Conservation (phyloP, 495 filamentous ascomycete genomes). For the Jackrogersella multiformis region DNA sequence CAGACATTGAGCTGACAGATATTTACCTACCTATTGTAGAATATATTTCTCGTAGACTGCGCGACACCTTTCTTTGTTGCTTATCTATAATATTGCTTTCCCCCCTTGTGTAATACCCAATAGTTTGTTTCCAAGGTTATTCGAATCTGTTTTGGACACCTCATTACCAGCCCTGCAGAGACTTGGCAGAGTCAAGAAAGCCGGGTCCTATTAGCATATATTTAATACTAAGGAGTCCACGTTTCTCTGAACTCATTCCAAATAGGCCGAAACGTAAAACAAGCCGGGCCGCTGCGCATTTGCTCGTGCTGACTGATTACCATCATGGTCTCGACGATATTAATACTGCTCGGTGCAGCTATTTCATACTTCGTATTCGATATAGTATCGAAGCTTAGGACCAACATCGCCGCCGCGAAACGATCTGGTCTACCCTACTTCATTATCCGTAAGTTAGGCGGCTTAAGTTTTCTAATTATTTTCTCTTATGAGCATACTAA, state of each 20-base stretch:
- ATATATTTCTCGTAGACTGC: background rate
- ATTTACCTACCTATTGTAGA: no score
- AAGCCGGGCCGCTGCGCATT: background rate
- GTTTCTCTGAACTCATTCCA: background rate
- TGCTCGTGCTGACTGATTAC: no score
- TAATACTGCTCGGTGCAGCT: slow-evolving; percentile 26
- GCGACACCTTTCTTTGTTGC: slow-evolving; percentile 16
- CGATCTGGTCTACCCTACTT: slow-evolving; percentile 55
- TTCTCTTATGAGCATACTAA: slow-evolving; percentile 16
- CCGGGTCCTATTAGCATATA: background rate
- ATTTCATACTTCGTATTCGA: slow-evolving; percentile 36
- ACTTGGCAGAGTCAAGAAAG: background rate
- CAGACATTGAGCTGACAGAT: no score
- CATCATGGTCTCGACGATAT: slow-evolving; percentile 20
- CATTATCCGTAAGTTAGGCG: slow-evolving; percentile 54
- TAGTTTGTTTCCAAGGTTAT: background rate
- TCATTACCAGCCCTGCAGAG: background rate
- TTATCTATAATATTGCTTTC: background rate
- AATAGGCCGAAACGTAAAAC: background rate
- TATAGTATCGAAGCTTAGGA: slow-evolving; percentile 44
- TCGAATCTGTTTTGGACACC: background rate
- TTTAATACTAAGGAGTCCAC: background rate
- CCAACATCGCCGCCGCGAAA: slow-evolving; percentile 57
- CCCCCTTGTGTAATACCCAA: background rate
- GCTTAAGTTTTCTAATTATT: background rate